These are phyloP conservation scores for Xylariaceae sp. DNA, from an alignment of 2,329 filamentous ascomycete genomes.

Conservation along the genomic window DNA sequence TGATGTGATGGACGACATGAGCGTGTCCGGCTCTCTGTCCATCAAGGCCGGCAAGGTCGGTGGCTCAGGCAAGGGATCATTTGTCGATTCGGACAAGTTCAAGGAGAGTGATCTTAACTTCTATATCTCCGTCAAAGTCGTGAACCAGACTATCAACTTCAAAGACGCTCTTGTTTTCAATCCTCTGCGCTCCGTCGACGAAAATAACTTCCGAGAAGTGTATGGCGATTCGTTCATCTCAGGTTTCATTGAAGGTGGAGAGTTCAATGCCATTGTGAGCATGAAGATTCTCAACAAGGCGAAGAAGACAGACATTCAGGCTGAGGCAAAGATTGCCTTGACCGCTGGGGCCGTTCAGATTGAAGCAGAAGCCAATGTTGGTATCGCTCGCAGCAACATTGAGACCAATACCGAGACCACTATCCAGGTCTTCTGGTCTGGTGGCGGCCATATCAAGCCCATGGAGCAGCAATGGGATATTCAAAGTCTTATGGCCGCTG, in stretches of 20 bases:
- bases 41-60: constrained; percentile 2
- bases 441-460: neutral
- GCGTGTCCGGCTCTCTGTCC: constrained; percentile 1
- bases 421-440: constrained; percentile 1
- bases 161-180: constrained; percentile 1
- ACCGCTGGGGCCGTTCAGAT: neutral
- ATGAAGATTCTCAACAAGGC: constrained; percentile 3
- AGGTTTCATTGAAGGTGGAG: constrained; percentile 1
- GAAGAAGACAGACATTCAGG: constrained; percentile 3
- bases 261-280: constrained; percentile 3
- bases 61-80: constrained; percentile 1
- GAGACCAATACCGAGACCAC: constrained; percentile 2
- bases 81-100: constrained; percentile 3
- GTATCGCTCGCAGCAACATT: constrained; percentile 1
- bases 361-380: neutral
- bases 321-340: constrained; percentile 1
- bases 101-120: constrained; percentile 2
- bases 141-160: constrained; percentile 3
- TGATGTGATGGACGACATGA: constrained; percentile 1
- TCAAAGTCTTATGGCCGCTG: constrained; percentile 1
- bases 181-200: constrained; percentile 1
- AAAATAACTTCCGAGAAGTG: constrained; percentile 2
- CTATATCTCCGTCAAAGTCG: constrained; percentile 1
- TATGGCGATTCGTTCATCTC: constrained; percentile 1
- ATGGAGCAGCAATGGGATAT: constrained; percentile 3